These are phyloP conservation scores for Thalassiosira allenii DNA, from an alignment of 352 stramenopile species.

Conservation along the genomic window DNA sequence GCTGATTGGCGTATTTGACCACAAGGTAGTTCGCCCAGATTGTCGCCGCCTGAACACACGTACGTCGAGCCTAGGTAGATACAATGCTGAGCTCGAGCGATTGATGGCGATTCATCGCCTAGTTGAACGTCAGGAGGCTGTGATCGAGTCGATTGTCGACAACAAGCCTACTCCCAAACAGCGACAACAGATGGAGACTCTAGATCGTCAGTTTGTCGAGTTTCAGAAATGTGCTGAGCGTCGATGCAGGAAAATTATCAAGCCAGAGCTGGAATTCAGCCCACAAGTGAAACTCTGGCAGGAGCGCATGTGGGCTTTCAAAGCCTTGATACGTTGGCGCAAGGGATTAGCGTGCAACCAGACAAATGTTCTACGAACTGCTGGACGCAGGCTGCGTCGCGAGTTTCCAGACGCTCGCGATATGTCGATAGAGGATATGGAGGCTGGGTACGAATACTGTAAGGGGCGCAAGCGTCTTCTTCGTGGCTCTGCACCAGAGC, in stretches of 20 bases:
- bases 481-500: no score
- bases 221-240: constrained; percentile 11
- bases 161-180: constrained; percentile 6
- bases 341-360: no score
- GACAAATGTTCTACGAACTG: no score
- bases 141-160: constrained; percentile 1
- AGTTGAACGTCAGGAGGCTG: neutral
- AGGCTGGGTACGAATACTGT: no score
- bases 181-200: neutral
- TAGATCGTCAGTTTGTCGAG: constrained; percentile 10
- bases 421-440: no score
- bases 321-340: neutral
- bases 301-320: constrained; percentile 13
- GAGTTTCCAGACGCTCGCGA: no score
- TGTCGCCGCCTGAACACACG: constrained; percentile 18
- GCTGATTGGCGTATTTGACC: constrained; percentile 13
- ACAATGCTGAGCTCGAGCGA: neutral
- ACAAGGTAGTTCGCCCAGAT: constrained; percentile 9
- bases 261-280: constrained; percentile 15
- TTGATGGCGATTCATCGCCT: neutral
- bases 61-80: neutral
- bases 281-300: constrained; percentile 11
- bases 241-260: constrained; percentile 18
- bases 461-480: no score
- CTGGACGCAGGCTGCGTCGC: no score